phyloP scores from a whole-genome alignment of 1,284 basidiomycete genomes.

The Boletus mariae region DNA sequence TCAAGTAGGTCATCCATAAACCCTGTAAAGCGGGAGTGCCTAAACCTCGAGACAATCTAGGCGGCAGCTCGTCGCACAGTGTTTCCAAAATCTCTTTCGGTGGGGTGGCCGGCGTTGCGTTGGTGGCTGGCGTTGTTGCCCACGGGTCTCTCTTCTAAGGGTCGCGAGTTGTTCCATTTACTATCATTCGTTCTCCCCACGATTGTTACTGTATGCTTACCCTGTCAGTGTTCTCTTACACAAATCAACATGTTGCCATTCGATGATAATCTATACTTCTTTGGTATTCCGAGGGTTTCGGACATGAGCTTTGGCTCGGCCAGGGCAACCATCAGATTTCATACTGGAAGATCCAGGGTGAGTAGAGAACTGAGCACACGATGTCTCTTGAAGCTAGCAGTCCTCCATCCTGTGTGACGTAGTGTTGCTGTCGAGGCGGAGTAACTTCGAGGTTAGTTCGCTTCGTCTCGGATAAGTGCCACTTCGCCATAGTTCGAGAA shows the following conservation, averaged over 20 bases:
- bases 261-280: background rate
- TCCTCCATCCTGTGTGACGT: too few relatives aligned
- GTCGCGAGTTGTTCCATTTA: background rate
- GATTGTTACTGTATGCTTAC: too few relatives aligned
- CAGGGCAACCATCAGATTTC: slow-evolving; percentile 12
- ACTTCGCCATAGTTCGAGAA: too few relatives aligned
- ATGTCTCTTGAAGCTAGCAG: too few relatives aligned
- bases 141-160: background rate
- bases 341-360: slow-evolving; percentile 9
- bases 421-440: too few relatives aligned
- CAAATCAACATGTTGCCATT: background rate
- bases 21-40: background rate
- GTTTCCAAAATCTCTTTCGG: background rate
- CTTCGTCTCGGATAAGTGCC: too few relatives aligned
- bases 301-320: too few relatives aligned
- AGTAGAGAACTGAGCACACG: too few relatives aligned
- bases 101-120: slow-evolving; percentile 9
- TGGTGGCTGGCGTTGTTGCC: slow-evolving; percentile 2
- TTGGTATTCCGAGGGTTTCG: background rate
- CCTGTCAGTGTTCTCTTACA: background rate
- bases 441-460: too few relatives aligned
- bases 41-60: background rate
- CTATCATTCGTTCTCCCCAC: too few relatives aligned
- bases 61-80: slow-evolving; percentile 5
- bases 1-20: slow-evolving; percentile 10